Evolutionary conservation across 2,329 filamentous ascomycete genomes (phyloP).

Genomic region (Scleromitrula shiraiana): DNA sequence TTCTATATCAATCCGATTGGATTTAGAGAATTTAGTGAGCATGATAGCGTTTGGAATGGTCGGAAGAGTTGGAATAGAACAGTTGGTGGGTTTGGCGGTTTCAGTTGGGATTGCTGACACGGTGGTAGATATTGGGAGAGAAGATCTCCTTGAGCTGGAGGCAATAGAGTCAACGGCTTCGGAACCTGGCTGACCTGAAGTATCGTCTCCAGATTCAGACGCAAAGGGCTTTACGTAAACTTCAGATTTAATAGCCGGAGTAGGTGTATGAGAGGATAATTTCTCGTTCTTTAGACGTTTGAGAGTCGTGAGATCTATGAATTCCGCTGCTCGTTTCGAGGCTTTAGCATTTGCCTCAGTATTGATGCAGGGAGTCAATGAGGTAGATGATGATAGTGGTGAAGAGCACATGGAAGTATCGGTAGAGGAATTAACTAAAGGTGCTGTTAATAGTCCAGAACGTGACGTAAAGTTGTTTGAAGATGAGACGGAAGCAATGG

Average conservation of each 20-base stretch:
- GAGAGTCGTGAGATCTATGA: neutral
- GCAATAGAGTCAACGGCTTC: neutral
- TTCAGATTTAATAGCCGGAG: neutral
- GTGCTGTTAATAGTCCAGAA: too few relatives aligned
- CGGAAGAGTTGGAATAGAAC: neutral
- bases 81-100: too few relatives aligned
- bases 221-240: neutral
- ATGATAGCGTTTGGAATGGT: neutral
- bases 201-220: neutral
- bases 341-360: neutral
- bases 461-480: too few relatives aligned
- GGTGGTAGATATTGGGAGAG: too few relatives aligned
- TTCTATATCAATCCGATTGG: neutral
- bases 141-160: neutral
- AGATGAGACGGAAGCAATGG: too few relatives aligned
- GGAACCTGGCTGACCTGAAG: neutral
- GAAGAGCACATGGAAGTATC: neutral
- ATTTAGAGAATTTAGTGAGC: neutral
- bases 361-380: neutral
- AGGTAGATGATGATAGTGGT: too few relatives aligned
- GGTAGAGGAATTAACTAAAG: neutral
- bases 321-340: neutral
- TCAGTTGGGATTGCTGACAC: too few relatives aligned
- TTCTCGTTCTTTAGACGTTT: neutral
- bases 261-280: neutral